Conservation (phyloP, 805 yeast genomes). For the Spencermartinsiella europaea region DNA sequence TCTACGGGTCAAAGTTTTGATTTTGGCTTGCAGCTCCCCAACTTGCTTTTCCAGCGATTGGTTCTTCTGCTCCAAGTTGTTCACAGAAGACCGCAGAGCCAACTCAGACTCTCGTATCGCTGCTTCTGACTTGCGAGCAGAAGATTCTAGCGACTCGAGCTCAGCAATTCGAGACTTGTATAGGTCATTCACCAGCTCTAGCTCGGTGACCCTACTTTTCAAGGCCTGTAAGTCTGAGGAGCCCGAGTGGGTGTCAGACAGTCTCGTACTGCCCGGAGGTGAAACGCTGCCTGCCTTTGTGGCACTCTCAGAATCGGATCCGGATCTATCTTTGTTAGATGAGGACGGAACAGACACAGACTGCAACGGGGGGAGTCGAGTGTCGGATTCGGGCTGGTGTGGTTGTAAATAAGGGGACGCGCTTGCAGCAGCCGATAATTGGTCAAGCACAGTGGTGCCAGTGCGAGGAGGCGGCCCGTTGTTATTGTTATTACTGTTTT, state of each 20-base stretch:
- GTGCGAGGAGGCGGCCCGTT: neutral
- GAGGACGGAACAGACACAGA: too few relatives aligned
- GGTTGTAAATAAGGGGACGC: conserved; percentile 21
- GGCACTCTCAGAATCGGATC: neutral
- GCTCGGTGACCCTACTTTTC: conserved; percentile 75
- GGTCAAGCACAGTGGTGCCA: conserved; percentile 17
- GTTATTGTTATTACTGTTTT: too few relatives aligned
- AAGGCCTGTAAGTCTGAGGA: conserved; percentile 35
- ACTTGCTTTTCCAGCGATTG: conserved; percentile 3
- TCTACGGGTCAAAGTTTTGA: neutral
- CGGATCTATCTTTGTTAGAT: neutral
- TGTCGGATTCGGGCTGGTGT: conserved; percentile 18
- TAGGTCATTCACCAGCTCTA: conserved; percentile 85
- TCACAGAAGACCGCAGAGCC: conserved; percentile 12
- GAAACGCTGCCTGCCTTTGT: neutral
- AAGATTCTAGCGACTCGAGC: conserved; percentile 48
- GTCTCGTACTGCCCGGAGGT: too few relatives aligned
- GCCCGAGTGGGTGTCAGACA: neutral
- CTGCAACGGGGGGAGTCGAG: conserved; percentile 8
- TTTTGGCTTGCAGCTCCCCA: conserved; percentile 1
- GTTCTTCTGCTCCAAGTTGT: conserved; percentile 13
- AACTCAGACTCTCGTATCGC: conserved; percentile 24
- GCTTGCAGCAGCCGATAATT: conserved; percentile 18
- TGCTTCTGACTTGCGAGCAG: conserved; percentile 30
- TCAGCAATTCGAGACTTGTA: conserved; percentile 79